Evolutionary conservation across 176 grass and related monocot genomes (phyloP).

Genomic region (Ensete ventricosum): DNA sequence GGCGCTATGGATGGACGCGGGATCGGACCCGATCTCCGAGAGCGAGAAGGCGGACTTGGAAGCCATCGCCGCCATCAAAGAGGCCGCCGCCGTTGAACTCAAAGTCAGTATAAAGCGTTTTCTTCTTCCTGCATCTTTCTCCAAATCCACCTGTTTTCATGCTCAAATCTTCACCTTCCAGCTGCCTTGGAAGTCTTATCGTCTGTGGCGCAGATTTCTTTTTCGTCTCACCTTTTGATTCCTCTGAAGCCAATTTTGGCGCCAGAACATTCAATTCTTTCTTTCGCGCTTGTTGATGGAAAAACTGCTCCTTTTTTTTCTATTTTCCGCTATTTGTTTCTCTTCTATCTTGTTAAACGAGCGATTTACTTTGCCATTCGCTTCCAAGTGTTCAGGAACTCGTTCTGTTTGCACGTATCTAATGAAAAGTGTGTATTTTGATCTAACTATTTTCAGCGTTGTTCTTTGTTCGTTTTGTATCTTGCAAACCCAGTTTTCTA

Average conservation of each 20-base stretch:
- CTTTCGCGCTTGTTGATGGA: not conserved
- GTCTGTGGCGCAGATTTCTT: not conserved
- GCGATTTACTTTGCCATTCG: not conserved
- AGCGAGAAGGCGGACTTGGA: conserved; percentile 64
- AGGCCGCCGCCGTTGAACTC: conserved; percentile 59
- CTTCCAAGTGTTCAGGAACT: not conserved
- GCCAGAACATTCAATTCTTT: not conserved
- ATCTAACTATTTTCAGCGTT: not conserved
- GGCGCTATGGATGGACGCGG: conserved; percentile 78
- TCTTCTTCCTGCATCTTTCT: not conserved
- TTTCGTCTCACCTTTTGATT: not conserved
- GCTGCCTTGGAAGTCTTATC: not conserved
- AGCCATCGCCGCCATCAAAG: conserved; percentile 69
- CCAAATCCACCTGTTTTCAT: not conserved
- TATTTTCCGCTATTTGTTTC: no score
- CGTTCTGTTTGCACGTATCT: not conserved
- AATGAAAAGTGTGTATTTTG: not conserved
- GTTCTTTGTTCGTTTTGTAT: not conserved
- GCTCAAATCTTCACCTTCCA: not conserved
- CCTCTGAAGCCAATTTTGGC: not conserved
- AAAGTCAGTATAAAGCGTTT: conserved; percentile 23
- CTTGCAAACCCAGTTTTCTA: not conserved
- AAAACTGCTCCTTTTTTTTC: no score
- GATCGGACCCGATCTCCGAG: conserved; percentile 45
- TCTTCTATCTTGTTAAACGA: no score